Evolutionary conservation across 768 basidiomycete species (phyloP).

Genomic region (Favolaschia claudopus): DNA sequence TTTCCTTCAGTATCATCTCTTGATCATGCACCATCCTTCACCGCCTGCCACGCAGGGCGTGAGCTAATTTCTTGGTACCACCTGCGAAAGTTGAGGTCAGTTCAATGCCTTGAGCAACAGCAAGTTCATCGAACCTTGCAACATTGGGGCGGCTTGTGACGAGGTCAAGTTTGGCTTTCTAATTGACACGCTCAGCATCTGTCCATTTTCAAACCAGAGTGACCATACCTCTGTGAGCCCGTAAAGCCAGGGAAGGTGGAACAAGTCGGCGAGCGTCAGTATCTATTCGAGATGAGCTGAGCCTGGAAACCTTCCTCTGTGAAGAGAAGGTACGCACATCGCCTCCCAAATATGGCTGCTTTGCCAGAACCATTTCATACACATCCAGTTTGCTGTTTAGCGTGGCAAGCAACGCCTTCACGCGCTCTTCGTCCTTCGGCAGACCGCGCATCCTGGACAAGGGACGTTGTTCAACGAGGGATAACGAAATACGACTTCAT

Average conservation of each 20-base stretch:
- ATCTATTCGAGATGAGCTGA: constrained; percentile 37
- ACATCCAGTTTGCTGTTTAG: constrained; percentile 43
- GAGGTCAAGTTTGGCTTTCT: constrained; percentile 20
- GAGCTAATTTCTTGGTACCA: constrained; percentile 55
- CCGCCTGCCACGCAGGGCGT: constrained; percentile 51
- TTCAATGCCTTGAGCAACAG: not conserved
- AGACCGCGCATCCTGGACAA: constrained; percentile 12
- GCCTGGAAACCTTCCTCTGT: not conserved
- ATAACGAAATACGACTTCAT: too few species aligned
- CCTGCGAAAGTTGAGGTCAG: constrained; percentile 34
- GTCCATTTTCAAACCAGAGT: too few species aligned
- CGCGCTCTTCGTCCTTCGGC: constrained; percentile 36
- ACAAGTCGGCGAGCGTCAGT: constrained; percentile 50
- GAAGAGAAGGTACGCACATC: constrained; percentile 35
- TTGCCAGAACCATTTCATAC: constrained; percentile 51
- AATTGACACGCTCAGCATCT: constrained; percentile 26
- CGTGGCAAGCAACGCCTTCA: constrained; percentile 19
- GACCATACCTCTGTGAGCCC: not conserved
- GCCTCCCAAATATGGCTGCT: constrained; percentile 49
- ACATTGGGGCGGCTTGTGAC: constrained; percentile 44
- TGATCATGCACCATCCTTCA: constrained; percentile 36
- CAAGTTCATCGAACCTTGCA: not conserved
- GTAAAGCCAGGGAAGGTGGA: constrained; percentile 46
- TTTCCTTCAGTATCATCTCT: too few species aligned
- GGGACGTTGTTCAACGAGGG: not conserved